Conservation (phyloP, 129 eudicot species). For the Pittosporum tobira region DNA sequence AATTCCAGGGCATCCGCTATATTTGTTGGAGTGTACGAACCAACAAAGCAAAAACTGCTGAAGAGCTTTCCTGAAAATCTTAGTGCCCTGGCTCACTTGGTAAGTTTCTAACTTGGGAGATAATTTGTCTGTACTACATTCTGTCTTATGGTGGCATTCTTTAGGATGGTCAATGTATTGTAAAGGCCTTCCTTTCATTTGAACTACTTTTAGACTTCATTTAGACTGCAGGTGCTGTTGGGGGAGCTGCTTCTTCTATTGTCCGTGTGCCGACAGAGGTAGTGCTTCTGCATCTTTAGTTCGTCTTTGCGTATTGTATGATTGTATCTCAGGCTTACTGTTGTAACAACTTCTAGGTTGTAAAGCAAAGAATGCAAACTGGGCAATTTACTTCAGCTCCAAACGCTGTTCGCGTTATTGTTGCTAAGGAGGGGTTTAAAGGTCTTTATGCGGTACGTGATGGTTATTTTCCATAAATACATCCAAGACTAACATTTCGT, state of each 20-base stretch:
- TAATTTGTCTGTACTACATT: too few species aligned
- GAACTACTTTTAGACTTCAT: slow-evolving; percentile 13
- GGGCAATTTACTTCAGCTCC: slow-evolving; percentile 85
- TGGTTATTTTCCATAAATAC: slow-evolving; percentile 1
- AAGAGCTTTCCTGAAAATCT: slow-evolving; percentile 61
- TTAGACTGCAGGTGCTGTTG: slow-evolving; percentile 91
- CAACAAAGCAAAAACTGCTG: slow-evolving; percentile 61
- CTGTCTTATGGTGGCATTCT: not conserved
- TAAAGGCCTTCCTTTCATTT: not conserved
- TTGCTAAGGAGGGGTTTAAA: slow-evolving; percentile 79
- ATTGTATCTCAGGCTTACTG: slow-evolving; percentile 4
- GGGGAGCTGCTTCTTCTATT: slow-evolving; percentile 91
- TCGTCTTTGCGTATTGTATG: not conserved
- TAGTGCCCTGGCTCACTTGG: slow-evolving; percentile 81
- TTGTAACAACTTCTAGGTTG: slow-evolving; percentile 42
- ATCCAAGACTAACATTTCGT: not conserved
- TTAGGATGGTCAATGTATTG: not conserved
- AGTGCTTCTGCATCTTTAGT: slow-evolving; percentile 4
- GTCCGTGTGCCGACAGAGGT: slow-evolving; percentile 88
- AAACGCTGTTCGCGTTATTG: slow-evolving; percentile 67
- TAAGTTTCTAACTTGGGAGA: slow-evolving; percentile 18
- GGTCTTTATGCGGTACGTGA: slow-evolving; percentile 74
- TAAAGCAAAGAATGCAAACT: slow-evolving; percentile 87
- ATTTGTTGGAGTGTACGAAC: slow-evolving; percentile 89
- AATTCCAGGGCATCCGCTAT: slow-evolving; percentile 77